Evolutionary conservation across 2,329 filamentous ascomycete genomes (phyloP), one percentile per base, ranked within the genome.

Genomic region (Cryphonectria carpinicola): DNA sequence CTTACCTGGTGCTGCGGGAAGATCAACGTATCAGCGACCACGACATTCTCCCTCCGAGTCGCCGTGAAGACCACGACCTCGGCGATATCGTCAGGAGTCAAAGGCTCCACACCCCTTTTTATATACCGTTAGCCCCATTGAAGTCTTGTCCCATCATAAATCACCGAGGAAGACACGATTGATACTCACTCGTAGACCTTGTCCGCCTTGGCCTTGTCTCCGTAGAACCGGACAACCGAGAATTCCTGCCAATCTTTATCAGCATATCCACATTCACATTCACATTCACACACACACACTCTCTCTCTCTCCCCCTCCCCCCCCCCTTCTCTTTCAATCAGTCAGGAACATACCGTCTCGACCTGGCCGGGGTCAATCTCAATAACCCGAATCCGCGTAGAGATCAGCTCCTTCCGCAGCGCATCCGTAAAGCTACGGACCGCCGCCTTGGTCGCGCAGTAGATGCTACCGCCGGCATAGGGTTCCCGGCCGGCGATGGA

Each of bases 281-380:
- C 6, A 22, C 39, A 41, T 8, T 8, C 46, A 8, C 46, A 49
- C 46, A 49, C 6, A 2, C 19, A n/a, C 22, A n/a, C 46, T 49
- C 46, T 11, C 43, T 17, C 28, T 22, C 58, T 39, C 52, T 19
- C 2, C 35, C 63, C 11, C 67, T 37, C 41, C n/a, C n/a, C n/a
- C n/a, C n/a, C n/a, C n/a, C n/a, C n/a, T n/a, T 32, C 32, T 28
- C 32, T 4, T 32, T 32, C 32, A 32, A 32, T 32, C 32, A 22
- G 22, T 49, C 19, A 66, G 37, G 61, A 11, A 76, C 84, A 72
- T 81, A 91, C 89, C 61, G 95, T 97, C 86, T 97, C 94, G 63
- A 97, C 94, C 82, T 97, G 94, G 37, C 95, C 95, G 0, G 95
- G 95, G 77, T 97, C 95, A 77, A 98, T 87, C 81, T 94, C 93